Evolutionary conservation across 495 filamentous ascomycete species (phyloP).

Genomic region (Penicillium simplicissimum): DNA sequence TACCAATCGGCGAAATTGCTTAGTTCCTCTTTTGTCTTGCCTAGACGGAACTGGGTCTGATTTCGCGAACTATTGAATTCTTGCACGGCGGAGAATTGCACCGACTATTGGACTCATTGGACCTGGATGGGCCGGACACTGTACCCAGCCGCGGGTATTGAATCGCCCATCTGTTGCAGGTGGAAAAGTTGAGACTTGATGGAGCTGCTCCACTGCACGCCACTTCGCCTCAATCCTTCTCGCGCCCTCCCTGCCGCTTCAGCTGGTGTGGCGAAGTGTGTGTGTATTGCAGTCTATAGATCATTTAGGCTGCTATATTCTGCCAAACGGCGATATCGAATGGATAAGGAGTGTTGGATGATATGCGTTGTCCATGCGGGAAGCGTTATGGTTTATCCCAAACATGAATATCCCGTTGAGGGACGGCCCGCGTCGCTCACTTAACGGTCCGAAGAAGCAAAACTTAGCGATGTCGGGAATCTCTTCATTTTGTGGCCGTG

Average conservation of each 20-base stretch:
- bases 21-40: neutral
- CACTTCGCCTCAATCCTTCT: neutral
- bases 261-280: neutral
- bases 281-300: neutral
- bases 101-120: constrained; percentile 21
- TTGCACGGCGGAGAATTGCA: neutral
- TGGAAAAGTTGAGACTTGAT: neutral
- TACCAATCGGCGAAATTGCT: constrained; percentile 5
- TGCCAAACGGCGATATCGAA: neutral
- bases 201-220: constrained; percentile 10
- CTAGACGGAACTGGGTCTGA: constrained; percentile 4
- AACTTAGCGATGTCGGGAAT: neutral
- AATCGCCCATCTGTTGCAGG: no score
- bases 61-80: neutral
- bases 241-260: neutral
- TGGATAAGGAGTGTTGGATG: neutral
- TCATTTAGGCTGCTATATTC: neutral
- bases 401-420: neutral
- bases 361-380: neutral
- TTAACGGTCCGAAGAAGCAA: constrained; percentile 25
- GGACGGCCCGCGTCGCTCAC: constrained; percentile 14
- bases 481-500: neutral
- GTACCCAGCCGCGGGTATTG: constrained; percentile 18
- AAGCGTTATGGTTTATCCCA: neutral
- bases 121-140: neutral